Percentiles rank a stretch among this genome's conserved stretches.
Evolutionary conservation across 208 protist genomes (phyloP).

Genomic region (Wallacemonas sp.): DNA sequence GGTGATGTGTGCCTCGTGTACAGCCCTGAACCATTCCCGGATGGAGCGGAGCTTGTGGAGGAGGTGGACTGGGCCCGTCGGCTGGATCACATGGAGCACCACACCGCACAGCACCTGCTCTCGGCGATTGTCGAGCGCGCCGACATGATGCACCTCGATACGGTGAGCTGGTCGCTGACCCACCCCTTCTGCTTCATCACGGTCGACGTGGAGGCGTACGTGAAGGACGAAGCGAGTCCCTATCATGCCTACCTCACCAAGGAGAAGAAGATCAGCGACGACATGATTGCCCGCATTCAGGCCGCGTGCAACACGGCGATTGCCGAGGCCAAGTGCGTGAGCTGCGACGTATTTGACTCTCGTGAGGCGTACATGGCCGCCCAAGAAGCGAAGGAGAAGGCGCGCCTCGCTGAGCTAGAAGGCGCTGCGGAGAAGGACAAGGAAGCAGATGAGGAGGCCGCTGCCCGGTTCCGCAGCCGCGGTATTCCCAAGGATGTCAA

Average conservation of each 20-base stretch:
- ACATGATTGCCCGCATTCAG: constrained; percentile 58
- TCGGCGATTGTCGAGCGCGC: constrained; percentile 63
- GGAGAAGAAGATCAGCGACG: constrained; percentile 52
- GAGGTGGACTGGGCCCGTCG: constrained; percentile 79
- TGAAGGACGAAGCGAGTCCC: constrained; percentile 22
- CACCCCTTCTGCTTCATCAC: constrained; percentile 76
- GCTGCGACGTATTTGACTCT: constrained; percentile 47
- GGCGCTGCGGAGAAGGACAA: not conserved
- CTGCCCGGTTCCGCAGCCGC: constrained; percentile 45
- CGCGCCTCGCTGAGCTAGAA: not conserved
- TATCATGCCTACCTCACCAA: constrained; percentile 34
- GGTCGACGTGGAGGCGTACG: constrained; percentile 45
- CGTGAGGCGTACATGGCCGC: constrained; percentile 47
- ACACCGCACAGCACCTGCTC: constrained; percentile 91
- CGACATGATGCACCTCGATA: constrained; percentile 59
- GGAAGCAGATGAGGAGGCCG: constrained; percentile 5
- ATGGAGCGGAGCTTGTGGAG: constrained; percentile 57
- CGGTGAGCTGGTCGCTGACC: constrained; percentile 82
- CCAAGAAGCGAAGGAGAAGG: constrained; percentile 6
- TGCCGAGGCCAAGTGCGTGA: constrained; percentile 39
- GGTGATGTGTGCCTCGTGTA: constrained; percentile 69
- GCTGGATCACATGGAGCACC: constrained; percentile 93
- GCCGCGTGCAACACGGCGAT: constrained; percentile 68
- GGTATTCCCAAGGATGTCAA: constrained; percentile 75
- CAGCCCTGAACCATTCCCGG: constrained; percentile 32